Evolutionary conservation across 768 basidiomycete genomes (phyloP), one percentile per base, ranked within the genome.

Genomic region (Gloeopeniophorella convolvens): DNA sequence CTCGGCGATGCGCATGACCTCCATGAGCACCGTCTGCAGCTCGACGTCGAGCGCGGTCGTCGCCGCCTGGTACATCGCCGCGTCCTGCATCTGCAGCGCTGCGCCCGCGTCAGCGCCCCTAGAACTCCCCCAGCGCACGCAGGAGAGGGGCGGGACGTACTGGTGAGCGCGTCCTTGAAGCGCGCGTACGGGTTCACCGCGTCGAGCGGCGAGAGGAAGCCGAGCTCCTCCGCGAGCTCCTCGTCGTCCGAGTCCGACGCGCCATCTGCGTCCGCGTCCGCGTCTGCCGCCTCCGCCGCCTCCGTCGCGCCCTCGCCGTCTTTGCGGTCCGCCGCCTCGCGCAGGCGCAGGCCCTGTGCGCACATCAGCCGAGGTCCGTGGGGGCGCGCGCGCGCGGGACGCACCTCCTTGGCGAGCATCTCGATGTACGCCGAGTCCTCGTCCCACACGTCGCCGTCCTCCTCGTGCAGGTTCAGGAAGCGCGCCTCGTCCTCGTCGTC

Each of bases 391-490:
- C 21, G 3, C 41, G 56, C 45, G 45, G 10, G 9, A 56, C 67
- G 37, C 63, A 86, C 88, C 76, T 92, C 85, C 58, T 80, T 79
- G 6, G 89, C 90, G 28, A 94, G 76, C 75, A 90, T 70, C 64
- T 93, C 89, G 36, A 91, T 73, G 63, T 92, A 94, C 6, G 85
- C 87, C 7, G 89, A 89, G 59, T 91, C 88, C 51, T 88, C 84
- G 60, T 93, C 90, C 82, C 85, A 91, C 13, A 92, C 88, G 64
- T 94, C 91, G 76, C 81, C 80, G 60, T 84, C 83, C 36, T 86
- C 84, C 48, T 80, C 84, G 39, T 77, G 79, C 60, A 85, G 63
- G 58, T 84, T 83, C 55, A 83, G 62, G 39, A 77, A 68, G 49
- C 69, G 73, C 23, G 79, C 80, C 1, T 68, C 66, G 13, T 69